A percentile compares a stretch with the other conserved stretches of the same genome.
Evolutionary conservation across 768 basidiomycete genomes (phyloP).

Genomic region (Leccinum fibrillosum): DNA sequence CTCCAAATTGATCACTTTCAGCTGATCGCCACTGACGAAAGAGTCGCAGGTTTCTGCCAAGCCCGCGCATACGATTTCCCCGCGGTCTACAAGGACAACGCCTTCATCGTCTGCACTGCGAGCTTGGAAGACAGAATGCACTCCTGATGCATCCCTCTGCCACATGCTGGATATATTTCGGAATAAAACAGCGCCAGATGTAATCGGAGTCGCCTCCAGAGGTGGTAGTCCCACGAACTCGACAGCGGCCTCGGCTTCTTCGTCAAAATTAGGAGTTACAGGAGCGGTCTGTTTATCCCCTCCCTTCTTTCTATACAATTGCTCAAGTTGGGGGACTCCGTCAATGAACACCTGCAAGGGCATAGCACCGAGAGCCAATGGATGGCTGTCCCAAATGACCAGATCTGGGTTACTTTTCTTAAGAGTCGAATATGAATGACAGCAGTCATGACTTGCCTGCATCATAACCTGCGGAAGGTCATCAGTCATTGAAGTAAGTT

Average conservation of each 20-base stretch:
- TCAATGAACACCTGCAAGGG: conserved; percentile 83
- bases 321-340: conserved; percentile 62
- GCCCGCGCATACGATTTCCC: conserved; percentile 51
- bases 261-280: conserved; percentile 52
- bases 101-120: conserved; percentile 13
- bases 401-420: conserved; percentile 34
- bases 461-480: conserved; percentile 53
- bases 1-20: conserved; percentile 44
- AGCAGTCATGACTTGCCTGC: conserved; percentile 37
- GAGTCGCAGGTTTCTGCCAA: conserved; percentile 5
- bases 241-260: conserved; percentile 56
- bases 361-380: conserved; percentile 73
- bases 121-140: conserved; percentile 15
- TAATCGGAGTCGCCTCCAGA: conserved; percentile 38
- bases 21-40: conserved; percentile 8
- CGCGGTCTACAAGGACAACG: conserved; percentile 49
- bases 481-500: conserved; percentile 1
- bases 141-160: conserved; percentile 21
- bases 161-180: conserved; percentile 45
- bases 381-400: conserved; percentile 73
- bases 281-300: conserved; percentile 49
- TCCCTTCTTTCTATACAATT: conserved; percentile 44
- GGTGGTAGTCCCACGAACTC: conserved; percentile 70
- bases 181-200: conserved; percentile 45
- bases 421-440: background rate